A percentile compares a stretch with the other conserved stretches of the same genome.
Conservation (phyloP, 768 basidiomycete species). For the Amanita muscaria region DNA sequence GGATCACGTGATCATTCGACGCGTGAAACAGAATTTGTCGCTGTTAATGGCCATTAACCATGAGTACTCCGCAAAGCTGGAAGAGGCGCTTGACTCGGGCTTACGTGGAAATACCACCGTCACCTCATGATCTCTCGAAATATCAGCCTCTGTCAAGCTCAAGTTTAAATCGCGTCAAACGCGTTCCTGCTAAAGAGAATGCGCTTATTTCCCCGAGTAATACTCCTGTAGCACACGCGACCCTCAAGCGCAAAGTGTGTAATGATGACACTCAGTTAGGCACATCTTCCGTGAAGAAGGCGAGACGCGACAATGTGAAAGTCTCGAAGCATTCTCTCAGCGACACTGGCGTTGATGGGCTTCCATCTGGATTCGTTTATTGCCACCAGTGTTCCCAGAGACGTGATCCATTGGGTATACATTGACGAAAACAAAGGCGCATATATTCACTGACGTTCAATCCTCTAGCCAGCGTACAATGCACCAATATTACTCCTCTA, state of each 20-base stretch:
- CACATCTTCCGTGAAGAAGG: conserved; percentile 22
- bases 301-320: conserved; percentile 16
- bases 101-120: conserved; percentile 53
- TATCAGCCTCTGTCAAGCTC: background rate
- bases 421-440: background rate
- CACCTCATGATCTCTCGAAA: conserved; percentile 20
- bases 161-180: background rate
- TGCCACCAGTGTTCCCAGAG: conserved; percentile 72
- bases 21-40: background rate
- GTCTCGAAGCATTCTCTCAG: conserved; percentile 20
- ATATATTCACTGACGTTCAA: background rate
- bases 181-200: conserved; percentile 3
- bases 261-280: conserved; percentile 23
- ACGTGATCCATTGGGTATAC: conserved; percentile 41
- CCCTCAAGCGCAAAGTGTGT: conserved; percentile 43
- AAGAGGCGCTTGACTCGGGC: conserved; percentile 33
- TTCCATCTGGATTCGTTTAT: conserved; percentile 37
- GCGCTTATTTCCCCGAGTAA: background rate
- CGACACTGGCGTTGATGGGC: conserved; percentile 21
- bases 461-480: conserved; percentile 26
- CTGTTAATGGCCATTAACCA: no score
- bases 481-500: conserved; percentile 22
- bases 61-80: conserved; percentile 15
- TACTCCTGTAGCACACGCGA: conserved; percentile 16
- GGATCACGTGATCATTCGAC: conserved; percentile 4